Base-by-base conservation (phyloP, 805 yeast genomes). In the Wilhelminamyces savonicus region DNA sequence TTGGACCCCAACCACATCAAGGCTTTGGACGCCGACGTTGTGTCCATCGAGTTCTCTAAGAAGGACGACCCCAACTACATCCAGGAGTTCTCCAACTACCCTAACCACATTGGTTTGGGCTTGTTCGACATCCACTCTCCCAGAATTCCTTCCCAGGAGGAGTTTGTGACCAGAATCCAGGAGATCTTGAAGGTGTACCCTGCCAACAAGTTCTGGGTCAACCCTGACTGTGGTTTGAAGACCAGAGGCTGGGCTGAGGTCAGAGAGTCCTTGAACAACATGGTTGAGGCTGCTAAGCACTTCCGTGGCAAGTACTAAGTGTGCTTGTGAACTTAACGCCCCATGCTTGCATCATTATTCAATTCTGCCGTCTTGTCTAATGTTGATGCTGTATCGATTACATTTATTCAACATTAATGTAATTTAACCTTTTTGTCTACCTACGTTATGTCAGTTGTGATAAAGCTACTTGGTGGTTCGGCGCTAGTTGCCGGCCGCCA, bases 201-300 rank as follows among this genome's bases (percentile, higher is more conserved):
- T 64, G 94, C 92, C 61, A 85, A 84, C 67, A 90, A 88, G 70
- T 84, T 92, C 79, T 92, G 98, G 98, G 94, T 92, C 62, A 92
- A 92, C 94, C 98, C 98, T 59, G 98, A 92, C 76, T 92, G 98
- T 80, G 98, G 98, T 79, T 80, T 92, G 69, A 92, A 92, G 84
- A 92, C 98, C 66, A 88, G 98, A 82, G 95, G 95, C 54, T 92
- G 98, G 98, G 86, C 83, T 53, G 98, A 92, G 78, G 85, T 90
- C 54, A 86, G 71, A 62, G 87, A 80, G 59, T 86, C 94, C 56
- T 81, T 92, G 69, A 84, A 94, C 66, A 84, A 92, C 74, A 92
- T 92, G 98, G 97, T 92, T 63, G 92, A 83, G 50, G 97, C 98
- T 59, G 97, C 97, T 59, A 90, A 92, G 78, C 77, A 76, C 70